Percentiles rank a stretch among this genome's conserved stretches.
phyloP scores from a whole-genome alignment of 768 basidiomycete species.

The Pisolithus albus region DNA sequence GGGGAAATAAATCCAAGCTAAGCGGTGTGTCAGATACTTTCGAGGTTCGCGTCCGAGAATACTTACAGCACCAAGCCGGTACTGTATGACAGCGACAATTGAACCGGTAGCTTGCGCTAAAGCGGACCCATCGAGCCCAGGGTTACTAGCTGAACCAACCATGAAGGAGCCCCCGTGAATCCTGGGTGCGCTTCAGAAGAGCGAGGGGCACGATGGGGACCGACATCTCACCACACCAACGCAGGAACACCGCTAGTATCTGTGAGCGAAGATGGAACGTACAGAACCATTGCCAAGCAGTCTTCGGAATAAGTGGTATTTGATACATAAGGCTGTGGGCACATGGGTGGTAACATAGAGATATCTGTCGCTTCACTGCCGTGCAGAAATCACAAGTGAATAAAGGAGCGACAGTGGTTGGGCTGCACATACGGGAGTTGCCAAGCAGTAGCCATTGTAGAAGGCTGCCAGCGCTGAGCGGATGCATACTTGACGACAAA shows the following conservation, averaged over 20 bases:
- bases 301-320: constrained; percentile 58
- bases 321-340: constrained; percentile 56
- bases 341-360: constrained; percentile 56
- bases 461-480: constrained; percentile 54
- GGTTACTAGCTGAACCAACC: constrained; percentile 59
- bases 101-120: constrained; percentile 66
- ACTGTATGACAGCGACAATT: constrained; percentile 78
- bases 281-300: constrained; percentile 74
- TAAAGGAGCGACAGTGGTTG: not conserved
- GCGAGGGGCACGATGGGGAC: not conserved
- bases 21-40: not conserved
- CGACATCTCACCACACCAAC: constrained; percentile 49
- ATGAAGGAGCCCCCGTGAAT: constrained; percentile 83
- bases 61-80: constrained; percentile 72
- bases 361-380: constrained; percentile 49
- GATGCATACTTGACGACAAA: constrained; percentile 64
- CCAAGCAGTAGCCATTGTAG: constrained; percentile 51
- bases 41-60: not conserved
- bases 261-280: constrained; percentile 46
- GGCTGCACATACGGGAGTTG: constrained; percentile 47
- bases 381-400: not conserved
- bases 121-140: constrained; percentile 71
- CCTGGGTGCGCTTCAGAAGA: constrained; percentile 35
- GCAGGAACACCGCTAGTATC: constrained; percentile 36
- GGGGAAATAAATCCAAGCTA: constrained; percentile 76